Evolutionary conservation across 1,139 yeast species (phyloP), one percentile per base, ranked within the genome.

Genomic region (Diutina scorzettiae): DNA sequence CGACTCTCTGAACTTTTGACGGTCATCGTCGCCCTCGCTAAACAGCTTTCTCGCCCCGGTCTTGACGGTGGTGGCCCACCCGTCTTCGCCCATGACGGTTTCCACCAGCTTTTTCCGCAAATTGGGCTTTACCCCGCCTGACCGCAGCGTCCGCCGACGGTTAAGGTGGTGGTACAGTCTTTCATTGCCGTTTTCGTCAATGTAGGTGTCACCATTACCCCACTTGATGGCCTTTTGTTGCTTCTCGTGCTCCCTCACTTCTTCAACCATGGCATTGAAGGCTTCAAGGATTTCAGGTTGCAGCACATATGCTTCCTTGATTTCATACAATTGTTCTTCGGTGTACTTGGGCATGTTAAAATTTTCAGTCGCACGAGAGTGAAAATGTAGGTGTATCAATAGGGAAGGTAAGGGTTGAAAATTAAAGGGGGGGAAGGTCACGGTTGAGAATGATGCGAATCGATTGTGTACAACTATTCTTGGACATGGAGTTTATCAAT

Each of bases 41-140:
- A 71, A 69, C 3, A 73, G 66, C 54, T 69, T 66, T 54, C 66
- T 71, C 14, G 30, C 30, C n/a, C n/a, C n/a, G 46, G 31, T 25
- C 50, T 69, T 64, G 51, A 73, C 73, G 48, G 76, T 66, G 24
- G 89, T 79, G 44, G 82, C 82, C 91, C 91, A 82, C 36, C 93
- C 93, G 48, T 82, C 89, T 46, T 79, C 82, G 55, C 81, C 93
- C 21, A 71, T 71, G 43, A 66, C 63, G 48, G 71, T 71, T 49
- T 73, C 79, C 44, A 71, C 76, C 53, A 71, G 69, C 64, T 75
- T 74, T 58, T 75, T 78, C 55, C 77, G 70, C 54, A 76, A 69
- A 53, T 68, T 64, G 37, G 57, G 57, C 65, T 73, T 65, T 47
- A 63, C 64, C 31, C 43, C 43, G 33, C 63, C 68, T 37, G 73